Evolutionary conservation across 1,284 basidiomycete species (phyloP).

Genomic region (Cutaneotrichosporon cyanovorans): DNA sequence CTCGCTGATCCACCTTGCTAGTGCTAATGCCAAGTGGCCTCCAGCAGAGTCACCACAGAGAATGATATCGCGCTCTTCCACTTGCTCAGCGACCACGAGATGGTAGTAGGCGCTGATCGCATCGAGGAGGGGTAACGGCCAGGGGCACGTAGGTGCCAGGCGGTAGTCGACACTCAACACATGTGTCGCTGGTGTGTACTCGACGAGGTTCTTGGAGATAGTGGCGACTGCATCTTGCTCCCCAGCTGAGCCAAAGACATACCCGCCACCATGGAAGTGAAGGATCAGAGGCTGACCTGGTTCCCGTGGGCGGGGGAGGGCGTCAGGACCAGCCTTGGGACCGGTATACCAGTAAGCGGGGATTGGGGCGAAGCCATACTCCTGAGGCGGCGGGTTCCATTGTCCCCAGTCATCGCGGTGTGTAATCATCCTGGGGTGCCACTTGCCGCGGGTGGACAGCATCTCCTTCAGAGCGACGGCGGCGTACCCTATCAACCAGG

Average conservation of each 20-base stretch:
- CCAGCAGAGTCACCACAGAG: constrained; percentile 64
- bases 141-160: constrained; percentile 43
- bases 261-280: constrained; percentile 40
- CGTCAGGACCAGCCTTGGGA: constrained; percentile 18
- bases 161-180: constrained; percentile 39
- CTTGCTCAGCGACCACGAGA: constrained; percentile 50
- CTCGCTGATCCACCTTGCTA: constrained; percentile 33
- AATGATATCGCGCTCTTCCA: constrained; percentile 54
- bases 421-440: constrained; percentile 34
- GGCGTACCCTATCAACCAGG: constrained; percentile 31
- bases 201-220: constrained; percentile 31
- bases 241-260: constrained; percentile 37
- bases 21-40: constrained; percentile 58
- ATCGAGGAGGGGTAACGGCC: constrained; percentile 59
- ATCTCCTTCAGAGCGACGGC: constrained; percentile 22
- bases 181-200: constrained; percentile 35
- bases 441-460: constrained; percentile 23
- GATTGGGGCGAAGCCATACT: constrained; percentile 29
- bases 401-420: constrained; percentile 1
- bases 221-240: constrained; percentile 34
- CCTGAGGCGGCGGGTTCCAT: background rate
- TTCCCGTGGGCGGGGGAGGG: constrained; percentile 10
- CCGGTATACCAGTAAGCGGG: constrained; percentile 39
- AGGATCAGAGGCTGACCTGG: constrained; percentile 34
- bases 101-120: constrained; percentile 58